Base-by-base conservation (phyloP, 148 eudicot genomes). In the Silene latifolia region DNA sequence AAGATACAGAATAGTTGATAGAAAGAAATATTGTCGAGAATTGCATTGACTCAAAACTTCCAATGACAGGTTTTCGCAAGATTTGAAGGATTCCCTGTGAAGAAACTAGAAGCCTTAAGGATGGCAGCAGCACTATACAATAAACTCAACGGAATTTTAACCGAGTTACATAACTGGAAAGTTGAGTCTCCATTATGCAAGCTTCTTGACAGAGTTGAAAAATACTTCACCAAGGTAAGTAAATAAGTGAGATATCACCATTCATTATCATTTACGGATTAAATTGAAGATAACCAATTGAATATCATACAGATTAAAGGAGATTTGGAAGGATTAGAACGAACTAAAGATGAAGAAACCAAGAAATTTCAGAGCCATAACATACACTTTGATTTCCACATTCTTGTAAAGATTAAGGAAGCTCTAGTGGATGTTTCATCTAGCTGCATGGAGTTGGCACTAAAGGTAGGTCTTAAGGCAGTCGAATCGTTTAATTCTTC, bases 381-480 rank as follows among this genome's bases (percentile, higher is more conserved):
- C 76, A 96, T 96, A 71, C 83, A 74, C 74, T 96, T 96, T 65
- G 97, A 96, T 82, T 92, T 96, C 63, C 76, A 87, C 75, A 86
- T 96, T 78, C 92, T 96, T 14, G 76, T 84, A 19, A 86, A 84
- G 75, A 87, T 96, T 58, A 96, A 90, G 76, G 99, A 96, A 84
- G 72, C 91, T 62, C 74, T 92, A 89, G 99, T 96, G 65, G 98
- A 92, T 78, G 85, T 96, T 72, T 96, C 99, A 76, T 93, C 99
- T 15, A 74, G 86, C 83, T 90, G 93, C 81, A 96, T 96, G 98
- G 99, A 96, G 86, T 72, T 92, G 79, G 94, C 93, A 78, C 82
- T 96, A 8, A 85, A 88, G 99, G 99, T 95, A 80, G 47, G 58
- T 24, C 32, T 20, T 19, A 39, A 39, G 44, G 9, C 44, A 39